Conservation (phyloP, 768 basidiomycete species). For the Tricholoma hemisulphureum region DNA sequence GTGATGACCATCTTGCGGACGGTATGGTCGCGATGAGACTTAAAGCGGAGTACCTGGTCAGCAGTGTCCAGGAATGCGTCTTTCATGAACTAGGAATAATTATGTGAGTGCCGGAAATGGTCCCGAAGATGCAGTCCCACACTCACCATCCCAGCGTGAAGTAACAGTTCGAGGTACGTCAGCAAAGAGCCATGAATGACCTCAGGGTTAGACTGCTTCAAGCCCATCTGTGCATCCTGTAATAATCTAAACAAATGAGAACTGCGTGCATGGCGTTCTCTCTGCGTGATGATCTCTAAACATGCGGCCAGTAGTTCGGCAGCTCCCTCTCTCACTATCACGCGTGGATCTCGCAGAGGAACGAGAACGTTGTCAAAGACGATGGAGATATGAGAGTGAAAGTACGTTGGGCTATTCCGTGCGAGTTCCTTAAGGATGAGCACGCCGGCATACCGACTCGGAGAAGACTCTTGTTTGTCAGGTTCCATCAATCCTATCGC, state of each 20-base stretch:
- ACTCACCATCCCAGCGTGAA: slow-evolving; percentile 92
- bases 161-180: slow-evolving; percentile 85
- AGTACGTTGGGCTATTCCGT: slow-evolving; percentile 80
- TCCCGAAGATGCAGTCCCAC: background rate
- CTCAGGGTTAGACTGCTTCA: slow-evolving; percentile 80
- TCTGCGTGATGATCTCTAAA: slow-evolving; percentile 77
- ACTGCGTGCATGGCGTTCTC: slow-evolving; percentile 69
- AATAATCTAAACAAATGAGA: slow-evolving; percentile 79
- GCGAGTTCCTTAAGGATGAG: slow-evolving; percentile 94
- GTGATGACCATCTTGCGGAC: slow-evolving; percentile 95
- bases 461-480: slow-evolving; percentile 77
- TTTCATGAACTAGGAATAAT: slow-evolving; percentile 68
- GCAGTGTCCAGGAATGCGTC: slow-evolving; percentile 84
- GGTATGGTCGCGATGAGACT: slow-evolving; percentile 79
- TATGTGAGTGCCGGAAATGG: background rate
- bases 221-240: slow-evolving; percentile 79
- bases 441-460: slow-evolving; percentile 93
- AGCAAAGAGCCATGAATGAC: slow-evolving; percentile 90
- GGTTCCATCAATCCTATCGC: slow-evolving; percentile 79
- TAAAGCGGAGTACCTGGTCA: slow-evolving; percentile 87
- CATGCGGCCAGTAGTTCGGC: slow-evolving; percentile 93
- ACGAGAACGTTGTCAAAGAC: slow-evolving; percentile 93
- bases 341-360: slow-evolving; percentile 83
- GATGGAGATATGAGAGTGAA: slow-evolving; percentile 82
- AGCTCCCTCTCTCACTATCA: slow-evolving; percentile 90